phyloP scores from a whole-genome alignment of 306 rosid genomes.

The Cicer bijugum region DNA sequence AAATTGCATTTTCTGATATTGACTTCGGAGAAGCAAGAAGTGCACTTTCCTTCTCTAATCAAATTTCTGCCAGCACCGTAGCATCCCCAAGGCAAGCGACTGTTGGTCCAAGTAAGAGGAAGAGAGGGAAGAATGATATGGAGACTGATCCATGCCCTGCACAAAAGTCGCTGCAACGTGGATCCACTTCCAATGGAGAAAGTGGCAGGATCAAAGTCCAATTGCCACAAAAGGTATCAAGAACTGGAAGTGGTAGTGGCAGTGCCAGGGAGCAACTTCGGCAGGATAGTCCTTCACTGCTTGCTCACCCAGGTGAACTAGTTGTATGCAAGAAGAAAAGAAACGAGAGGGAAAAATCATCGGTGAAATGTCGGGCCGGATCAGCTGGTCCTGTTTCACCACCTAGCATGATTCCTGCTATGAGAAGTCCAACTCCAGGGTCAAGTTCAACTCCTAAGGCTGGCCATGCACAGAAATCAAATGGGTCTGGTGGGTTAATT shows the following conservation, averaged over 20 bases:
- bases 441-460: slow-evolving; percentile 62
- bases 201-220: slow-evolving; percentile 66
- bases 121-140: slow-evolving; percentile 58
- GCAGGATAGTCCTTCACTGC: slow-evolving; percentile 59
- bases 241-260: slow-evolving; percentile 62
- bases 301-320: slow-evolving; percentile 86
- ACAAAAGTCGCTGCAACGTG: slow-evolving; percentile 64
- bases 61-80: slow-evolving; percentile 45
- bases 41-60: slow-evolving; percentile 67
- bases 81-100: slow-evolving; percentile 61
- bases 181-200: slow-evolving; percentile 52
- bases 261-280: slow-evolving; percentile 70
- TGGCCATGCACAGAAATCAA: slow-evolving; percentile 61
- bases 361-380: slow-evolving; percentile 65
- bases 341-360: slow-evolving; percentile 78
- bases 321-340: slow-evolving; percentile 97
- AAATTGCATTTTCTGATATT: slow-evolving; percentile 76
- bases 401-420: slow-evolving; percentile 55
- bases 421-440: slow-evolving; percentile 78
- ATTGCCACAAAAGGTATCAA: slow-evolving; percentile 64
- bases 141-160: slow-evolving; percentile 60
- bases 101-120: slow-evolving; percentile 67
- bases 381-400: slow-evolving; percentile 80
- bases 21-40: slow-evolving; percentile 80
- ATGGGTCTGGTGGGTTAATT: slow-evolving; percentile 62